These are phyloP conservation scores for Physcomitrellopsis africana DNA, from an alignment of 225 moss, liverwort and hornwort species.

Conservation along the genomic window DNA sequence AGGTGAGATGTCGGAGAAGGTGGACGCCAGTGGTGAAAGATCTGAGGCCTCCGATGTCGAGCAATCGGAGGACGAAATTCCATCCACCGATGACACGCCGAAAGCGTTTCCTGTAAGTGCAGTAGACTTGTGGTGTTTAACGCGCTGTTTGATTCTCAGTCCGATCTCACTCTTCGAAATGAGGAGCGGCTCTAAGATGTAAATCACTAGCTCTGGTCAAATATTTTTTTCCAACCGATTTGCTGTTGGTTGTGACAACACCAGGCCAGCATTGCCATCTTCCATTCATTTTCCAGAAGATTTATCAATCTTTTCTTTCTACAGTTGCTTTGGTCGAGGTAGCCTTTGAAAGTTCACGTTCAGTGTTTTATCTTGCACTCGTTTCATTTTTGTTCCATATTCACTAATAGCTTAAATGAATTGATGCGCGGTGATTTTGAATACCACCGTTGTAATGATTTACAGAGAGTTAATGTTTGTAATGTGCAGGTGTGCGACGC, in stretches of 20 bases:
- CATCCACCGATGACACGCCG: constrained; percentile 43
- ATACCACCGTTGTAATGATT: not conserved
- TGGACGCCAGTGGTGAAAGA: constrained; percentile 53
- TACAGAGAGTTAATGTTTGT: not conserved
- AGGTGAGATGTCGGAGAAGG: constrained; percentile 55
- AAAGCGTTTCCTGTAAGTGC: constrained; percentile 72
- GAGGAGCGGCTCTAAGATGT: constrained; percentile 9
- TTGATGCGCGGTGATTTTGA: no score
- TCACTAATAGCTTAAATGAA: not conserved
- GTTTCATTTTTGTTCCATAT: not conserved
- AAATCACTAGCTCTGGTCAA: constrained; percentile 20
- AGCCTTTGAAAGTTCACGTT: constrained; percentile 2
- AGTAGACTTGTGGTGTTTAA: constrained; percentile 7
- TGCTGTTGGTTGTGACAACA: not conserved
- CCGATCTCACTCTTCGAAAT: not conserved
- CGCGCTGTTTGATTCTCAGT: constrained; percentile 8
- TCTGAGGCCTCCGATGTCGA: constrained; percentile 38
- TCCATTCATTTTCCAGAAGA: not conserved
- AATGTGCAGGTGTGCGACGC: constrained; percentile 73
- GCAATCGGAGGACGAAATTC: constrained; percentile 27
- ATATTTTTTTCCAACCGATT: constrained; percentile 16
- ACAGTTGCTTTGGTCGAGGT: constrained; percentile 5
- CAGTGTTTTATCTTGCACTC: not conserved
- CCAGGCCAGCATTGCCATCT: not conserved
- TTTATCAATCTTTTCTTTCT: constrained; percentile 12